phyloP scores from a whole-genome alignment of 1,284 basidiomycete genomes.

The Stygiomarasmius scandens region DNA sequence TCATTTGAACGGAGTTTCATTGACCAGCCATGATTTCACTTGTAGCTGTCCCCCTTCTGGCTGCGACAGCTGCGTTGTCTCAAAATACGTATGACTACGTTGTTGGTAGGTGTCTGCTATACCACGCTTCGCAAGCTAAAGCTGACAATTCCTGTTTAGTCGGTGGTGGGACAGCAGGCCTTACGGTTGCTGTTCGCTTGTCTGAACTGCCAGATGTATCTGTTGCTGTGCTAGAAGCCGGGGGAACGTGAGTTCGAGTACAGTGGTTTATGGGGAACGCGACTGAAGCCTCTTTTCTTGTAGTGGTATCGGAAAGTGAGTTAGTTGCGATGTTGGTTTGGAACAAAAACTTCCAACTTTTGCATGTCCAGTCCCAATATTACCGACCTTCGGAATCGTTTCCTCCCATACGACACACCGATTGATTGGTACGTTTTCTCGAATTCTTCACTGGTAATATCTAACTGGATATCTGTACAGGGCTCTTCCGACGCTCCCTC shows the following conservation, averaged over 20 bases:
- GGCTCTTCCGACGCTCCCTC: slow-evolving; percentile 2
- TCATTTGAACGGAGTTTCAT: too few relatives aligned
- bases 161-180: slow-evolving; percentile 13
- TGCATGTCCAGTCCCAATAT: slow-evolving; percentile 2
- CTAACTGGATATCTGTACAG: not conserved
- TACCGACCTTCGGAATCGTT: slow-evolving; percentile 4
- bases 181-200: slow-evolving; percentile 12
- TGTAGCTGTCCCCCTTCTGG: not conserved
- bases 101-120: not conserved
- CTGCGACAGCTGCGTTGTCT: not conserved
- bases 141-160: not conserved
- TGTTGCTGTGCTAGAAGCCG: slow-evolving; percentile 15
- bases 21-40: too few relatives aligned
- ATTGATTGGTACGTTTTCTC: not conserved
- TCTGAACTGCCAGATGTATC: slow-evolving; percentile 8
- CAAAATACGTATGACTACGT: not conserved
- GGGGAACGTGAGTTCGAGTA: slow-evolving; percentile 3
- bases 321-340: not conserved
- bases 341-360: too few relatives aligned
- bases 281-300: not conserved
- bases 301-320: slow-evolving; percentile 6
- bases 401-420: not conserved
- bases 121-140: too few relatives aligned
- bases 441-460: not conserved
- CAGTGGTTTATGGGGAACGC: not conserved